Evolutionary conservation across 768 basidiomycete genomes (phyloP), one percentile per base, ranked within the genome.

Genomic region (Fomitopsis pulvina): DNA sequence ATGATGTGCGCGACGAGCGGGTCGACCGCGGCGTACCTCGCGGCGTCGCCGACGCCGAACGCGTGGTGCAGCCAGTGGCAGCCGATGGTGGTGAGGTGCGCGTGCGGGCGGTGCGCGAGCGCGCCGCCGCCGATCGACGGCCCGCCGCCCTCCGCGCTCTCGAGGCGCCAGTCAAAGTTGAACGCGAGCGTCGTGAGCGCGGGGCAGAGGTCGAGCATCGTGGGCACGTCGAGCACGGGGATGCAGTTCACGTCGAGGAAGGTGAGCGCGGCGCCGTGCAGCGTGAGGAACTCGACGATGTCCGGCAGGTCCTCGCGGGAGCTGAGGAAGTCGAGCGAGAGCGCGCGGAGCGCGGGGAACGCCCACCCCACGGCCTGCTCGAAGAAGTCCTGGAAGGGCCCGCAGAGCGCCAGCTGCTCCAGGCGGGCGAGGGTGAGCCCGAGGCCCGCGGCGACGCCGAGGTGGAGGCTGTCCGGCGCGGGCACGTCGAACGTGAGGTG

Each of bases 131-230:
- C 29, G n/a, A n/a, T n/a, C 34, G 14, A 37, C 34, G 50, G 16
- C 45, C 65, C 52, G n/a, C n/a, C n/a, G 30, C 53, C 51, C n/a
- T 59, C 54, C 34, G 45, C 51, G 18, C 52, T 55, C 40, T 51
- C 54, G 0, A 83, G 64, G 11, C 76, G 75, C 86, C 87, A 88
- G 61, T 90, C 87, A 24, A 74, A 79, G 60, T 87, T 89, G 69
- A 90, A 88, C 21, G 76, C 73, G 61, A 90, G 80, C 0, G 80
- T 76, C 18, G 63, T 68, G 26, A 90, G 75, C 42, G 69, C 61
- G 0, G 84, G 85, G 55, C 86, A 88, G 6, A 78, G 63, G 11
- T 81, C 80, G 22, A 88, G 75, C 52, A 85, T 75, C 21, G 68
- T 68, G 4, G 79, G 67, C 12, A 87, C 68, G 52, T 85, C 78